Base-by-base conservation (phyloP, 306 rosid genomes). In the Prunus padus region DNA sequence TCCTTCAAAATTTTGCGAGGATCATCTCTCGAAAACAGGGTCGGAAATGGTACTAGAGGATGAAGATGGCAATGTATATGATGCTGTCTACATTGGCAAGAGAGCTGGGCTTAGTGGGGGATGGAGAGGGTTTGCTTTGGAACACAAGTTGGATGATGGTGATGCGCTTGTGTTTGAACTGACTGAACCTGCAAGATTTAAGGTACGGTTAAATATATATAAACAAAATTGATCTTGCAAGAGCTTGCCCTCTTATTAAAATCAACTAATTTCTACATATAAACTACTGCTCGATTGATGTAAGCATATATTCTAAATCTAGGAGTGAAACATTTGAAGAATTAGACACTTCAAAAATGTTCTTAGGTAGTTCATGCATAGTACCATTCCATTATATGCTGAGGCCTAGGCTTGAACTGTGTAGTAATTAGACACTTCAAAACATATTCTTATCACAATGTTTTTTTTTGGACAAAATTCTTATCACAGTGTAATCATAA, bases 41-140 rank as follows among this genome's bases (percentile, higher is more conserved):
- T 49, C 71, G 30, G 63, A 80, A 33, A 76, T 91, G 86, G 69
- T 78, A 75, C 73, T 91, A 40, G 97, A 88, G 85, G 87, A 89
- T 75, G 96, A 91, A 86, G 61, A 82, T 62, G 91, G 91, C n/a
- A 77, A 62, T 45, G 91, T 77, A 79, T 86, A 68, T 26, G 81
- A 88, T 8, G 81, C 90, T 69, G 68, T 72, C 40, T 91, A 75
- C 83, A 66, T 91, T 76, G 95, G 88, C 44, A 75, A 22, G 20
- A 86, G 93, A 86, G 4, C 62, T 62, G 95, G 95, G 60, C 79
- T 91, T 30, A 92, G 96, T 67, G 97, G 97, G 15, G 96, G 96
- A 30, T 92, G 97, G 97, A 86, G 91, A 82, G 96, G 77, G 69
- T 92, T 91, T 80, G 97, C 94, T 33, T 72, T 91, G 89, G 89